Percentiles rank a stretch among this genome's conserved stretches.
Conservation (phyloP, 2,329 filamentous ascomycete genomes). For the Nothophaeocryptopus gaeumannii region DNA sequence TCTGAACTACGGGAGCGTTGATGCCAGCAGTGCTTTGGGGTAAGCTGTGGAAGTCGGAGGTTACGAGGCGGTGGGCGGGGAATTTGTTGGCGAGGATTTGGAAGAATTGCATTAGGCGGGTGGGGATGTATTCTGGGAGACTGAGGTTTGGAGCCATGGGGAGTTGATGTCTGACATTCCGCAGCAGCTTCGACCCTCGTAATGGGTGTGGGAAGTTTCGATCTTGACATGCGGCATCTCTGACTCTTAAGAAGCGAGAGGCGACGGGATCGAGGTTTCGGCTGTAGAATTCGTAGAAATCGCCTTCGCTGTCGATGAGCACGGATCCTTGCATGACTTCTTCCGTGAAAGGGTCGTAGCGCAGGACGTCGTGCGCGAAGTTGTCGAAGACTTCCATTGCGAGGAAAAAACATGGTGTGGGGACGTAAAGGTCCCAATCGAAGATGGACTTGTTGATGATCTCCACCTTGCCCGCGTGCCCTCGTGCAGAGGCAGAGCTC, state of each 20-base stretch:
- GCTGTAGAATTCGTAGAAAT: conserved; percentile 93
- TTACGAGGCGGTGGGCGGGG: conserved; percentile 81
- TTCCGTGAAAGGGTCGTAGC: conserved; percentile 80
- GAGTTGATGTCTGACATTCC: conserved; percentile 60
- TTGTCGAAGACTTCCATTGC: conserved; percentile 99
- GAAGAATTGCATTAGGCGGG: conserved; percentile 93
- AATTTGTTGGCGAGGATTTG: conserved; percentile 85
- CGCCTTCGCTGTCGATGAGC: conserved; percentile 76
- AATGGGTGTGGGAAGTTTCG: conserved; percentile 63
- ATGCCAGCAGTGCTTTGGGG: conserved; percentile 79
- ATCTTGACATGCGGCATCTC: conserved; percentile 66
- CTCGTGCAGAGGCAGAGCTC: conserved; percentile 63
- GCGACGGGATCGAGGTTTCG: conserved; percentile 77
- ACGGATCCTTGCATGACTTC: conserved; percentile 84
- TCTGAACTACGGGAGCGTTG: conserved; percentile 95
- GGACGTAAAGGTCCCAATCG: conserved; percentile 85
- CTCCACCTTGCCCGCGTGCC: conserved; percentile 81
- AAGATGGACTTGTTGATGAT: conserved; percentile 96
- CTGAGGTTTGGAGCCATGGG: conserved; percentile 76
- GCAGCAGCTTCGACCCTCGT: conserved; percentile 52
- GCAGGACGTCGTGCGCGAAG: conserved; percentile 90
- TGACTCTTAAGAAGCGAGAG: conserved; percentile 76
- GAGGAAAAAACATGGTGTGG: conserved; percentile 93
- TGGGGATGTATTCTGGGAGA: conserved; percentile 87
- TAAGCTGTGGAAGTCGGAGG: conserved; percentile 84